Percentiles rank a stretch among this genome's conserved stretches.
Evolutionary conservation across 2,329 filamentous ascomycete species (phyloP).

Genomic region (Aspergillus calidoustus): DNA sequence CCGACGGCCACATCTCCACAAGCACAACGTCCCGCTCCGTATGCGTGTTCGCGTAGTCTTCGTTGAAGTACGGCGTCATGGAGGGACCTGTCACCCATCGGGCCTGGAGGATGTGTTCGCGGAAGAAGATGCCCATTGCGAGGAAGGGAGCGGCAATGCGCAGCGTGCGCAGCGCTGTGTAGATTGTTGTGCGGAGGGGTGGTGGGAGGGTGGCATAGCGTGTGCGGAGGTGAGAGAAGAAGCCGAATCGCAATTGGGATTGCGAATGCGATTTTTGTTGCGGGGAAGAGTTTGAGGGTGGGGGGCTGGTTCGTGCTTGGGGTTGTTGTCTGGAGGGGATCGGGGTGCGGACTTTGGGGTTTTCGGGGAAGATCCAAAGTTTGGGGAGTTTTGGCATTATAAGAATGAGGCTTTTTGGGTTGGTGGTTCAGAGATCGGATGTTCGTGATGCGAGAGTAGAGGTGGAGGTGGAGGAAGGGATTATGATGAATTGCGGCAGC

Average conservation of each 20-base stretch:
- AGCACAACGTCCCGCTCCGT: slow-evolving; percentile 47
- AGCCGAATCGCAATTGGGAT: slow-evolving; percentile 20
- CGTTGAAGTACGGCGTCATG: slow-evolving; percentile 79
- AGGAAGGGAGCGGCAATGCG: slow-evolving; percentile 38
- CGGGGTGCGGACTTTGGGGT: slow-evolving; percentile 22
- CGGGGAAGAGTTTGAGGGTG: slow-evolving; percentile 4
- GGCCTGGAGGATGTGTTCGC: slow-evolving; percentile 46
- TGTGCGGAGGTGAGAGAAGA: slow-evolving; percentile 33
- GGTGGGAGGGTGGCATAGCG: slow-evolving; percentile 35
- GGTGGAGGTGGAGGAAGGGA: not conserved
- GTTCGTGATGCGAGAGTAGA: not conserved
- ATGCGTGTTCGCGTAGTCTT: slow-evolving; percentile 58
- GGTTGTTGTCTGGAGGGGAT: slow-evolving; percentile 5
- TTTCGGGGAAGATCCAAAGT: slow-evolving; percentile 26
- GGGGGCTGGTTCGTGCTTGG: not conserved
- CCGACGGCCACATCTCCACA: slow-evolving; percentile 46
- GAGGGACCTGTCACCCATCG: slow-evolving; percentile 57
- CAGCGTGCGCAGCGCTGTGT: slow-evolving; percentile 32
- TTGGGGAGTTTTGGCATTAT: slow-evolving; percentile 17
- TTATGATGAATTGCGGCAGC: not conserved
- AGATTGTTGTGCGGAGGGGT: slow-evolving; percentile 31
- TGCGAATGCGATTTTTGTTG: slow-evolving; percentile 17
- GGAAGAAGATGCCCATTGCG: slow-evolving; percentile 46
- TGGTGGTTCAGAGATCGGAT: not conserved
- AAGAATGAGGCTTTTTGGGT: not conserved